Percentiles rank a stretch among this genome's conserved stretches.
phyloP scores from a whole-genome alignment of 1,284 basidiomycete species.

The Hypsizygus ulmarius region DNA sequence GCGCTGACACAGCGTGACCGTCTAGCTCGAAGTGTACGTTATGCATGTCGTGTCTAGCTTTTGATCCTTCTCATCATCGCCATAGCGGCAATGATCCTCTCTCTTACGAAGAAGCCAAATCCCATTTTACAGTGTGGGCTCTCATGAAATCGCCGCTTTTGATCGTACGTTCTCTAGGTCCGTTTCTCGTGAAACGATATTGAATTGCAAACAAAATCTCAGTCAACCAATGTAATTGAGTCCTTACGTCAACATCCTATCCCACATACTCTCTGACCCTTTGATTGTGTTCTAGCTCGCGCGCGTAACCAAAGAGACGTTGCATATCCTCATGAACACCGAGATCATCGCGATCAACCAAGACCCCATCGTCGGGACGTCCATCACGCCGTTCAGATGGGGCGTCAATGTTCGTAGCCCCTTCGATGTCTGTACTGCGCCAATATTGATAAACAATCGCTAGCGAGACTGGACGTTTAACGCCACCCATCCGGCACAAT shows the following conservation, averaged over 20 bases:
- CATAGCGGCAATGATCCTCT: slow-evolving; percentile 56
- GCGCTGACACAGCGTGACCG: not conserved
- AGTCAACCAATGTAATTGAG: slow-evolving; percentile 29
- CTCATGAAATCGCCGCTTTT: slow-evolving; percentile 53
- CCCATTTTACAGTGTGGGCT: slow-evolving; percentile 50
- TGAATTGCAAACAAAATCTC: not conserved
- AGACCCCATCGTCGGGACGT: slow-evolving; percentile 35
- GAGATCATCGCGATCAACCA: slow-evolving; percentile 45
- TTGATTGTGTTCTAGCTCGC: slow-evolving; percentile 30
- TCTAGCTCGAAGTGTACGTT: slow-evolving; percentile 51
- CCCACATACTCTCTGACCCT: not conserved
- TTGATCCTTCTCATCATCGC: not conserved
- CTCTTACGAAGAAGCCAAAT: slow-evolving; percentile 57
- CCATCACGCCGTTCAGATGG: slow-evolving; percentile 45
- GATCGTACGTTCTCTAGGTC: slow-evolving; percentile 26
- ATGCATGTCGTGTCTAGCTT: not conserved
- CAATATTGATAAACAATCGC: not conserved
- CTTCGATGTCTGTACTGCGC: too few species aligned
- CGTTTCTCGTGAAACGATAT: not conserved
- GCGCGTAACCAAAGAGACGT: slow-evolving; percentile 30
- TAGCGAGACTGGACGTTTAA: slow-evolving; percentile 51
- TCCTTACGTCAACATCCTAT: not conserved
- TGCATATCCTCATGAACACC: slow-evolving; percentile 26
- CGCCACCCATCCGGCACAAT: slow-evolving; percentile 46
- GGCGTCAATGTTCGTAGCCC: slow-evolving; percentile 42